Evolutionary conservation across 176 grass and related monocot genomes (phyloP).

Genomic region (Cymbopogon citratus): DNA sequence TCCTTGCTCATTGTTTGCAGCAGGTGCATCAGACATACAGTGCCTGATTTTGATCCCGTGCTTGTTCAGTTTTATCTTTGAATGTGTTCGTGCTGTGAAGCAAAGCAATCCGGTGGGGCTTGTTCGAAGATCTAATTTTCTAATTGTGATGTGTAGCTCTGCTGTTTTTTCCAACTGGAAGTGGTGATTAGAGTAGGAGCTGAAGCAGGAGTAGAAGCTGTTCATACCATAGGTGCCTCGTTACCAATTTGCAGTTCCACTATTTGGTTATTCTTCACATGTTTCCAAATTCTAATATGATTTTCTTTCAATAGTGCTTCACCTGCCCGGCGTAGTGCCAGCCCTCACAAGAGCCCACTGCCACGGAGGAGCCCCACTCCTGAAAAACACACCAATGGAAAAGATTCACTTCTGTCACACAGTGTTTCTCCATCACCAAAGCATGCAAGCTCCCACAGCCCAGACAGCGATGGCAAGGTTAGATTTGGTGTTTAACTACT

Average conservation of each 20-base stretch:
- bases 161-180: too few relatives aligned
- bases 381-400: conserved; percentile 31
- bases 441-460: conserved; percentile 26
- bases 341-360: conserved; percentile 47
- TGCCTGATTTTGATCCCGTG: too few relatives aligned
- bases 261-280: background rate
- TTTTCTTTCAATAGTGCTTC: conserved; percentile 44
- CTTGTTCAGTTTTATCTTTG: too few relatives aligned
- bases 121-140: too few relatives aligned
- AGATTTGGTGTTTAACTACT: background rate
- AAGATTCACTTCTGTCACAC: conserved; percentile 28
- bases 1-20: too few relatives aligned
- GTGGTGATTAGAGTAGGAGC: background rate
- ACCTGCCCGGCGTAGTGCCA: conserved; percentile 48
- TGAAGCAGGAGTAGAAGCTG: conserved; percentile 31
- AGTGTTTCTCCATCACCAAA: conserved; percentile 40
- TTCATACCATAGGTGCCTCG: conserved; percentile 50
- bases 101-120: too few relatives aligned
- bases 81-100: too few relatives aligned
- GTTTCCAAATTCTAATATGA: conserved; percentile 9
- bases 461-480: conserved; percentile 33
- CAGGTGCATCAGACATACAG: too few relatives aligned
- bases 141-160: too few relatives aligned
- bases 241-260: background rate
- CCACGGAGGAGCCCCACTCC: conserved; percentile 33